Base-by-base conservation (phyloP, 2,329 filamentous ascomycete species). In the Apiospora koreana region DNA sequence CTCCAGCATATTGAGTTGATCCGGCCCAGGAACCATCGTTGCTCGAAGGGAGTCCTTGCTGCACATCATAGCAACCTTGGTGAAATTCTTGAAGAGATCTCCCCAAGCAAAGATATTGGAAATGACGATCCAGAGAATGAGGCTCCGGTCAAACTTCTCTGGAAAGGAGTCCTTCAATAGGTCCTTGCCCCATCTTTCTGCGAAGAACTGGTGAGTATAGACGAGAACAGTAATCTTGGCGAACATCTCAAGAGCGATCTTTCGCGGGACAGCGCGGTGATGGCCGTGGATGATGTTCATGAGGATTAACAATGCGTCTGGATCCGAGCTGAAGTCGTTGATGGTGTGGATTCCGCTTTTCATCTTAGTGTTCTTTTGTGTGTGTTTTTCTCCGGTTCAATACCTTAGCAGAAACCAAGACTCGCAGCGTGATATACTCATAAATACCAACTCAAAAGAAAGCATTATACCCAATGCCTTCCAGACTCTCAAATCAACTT, bases 1-100 rank as follows among this genome's bases (percentile, higher is more conserved):
- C 16, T 35, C 25, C 3, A 16, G 28, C 3, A 58, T 58, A 0
- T 16, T 28, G 18, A 58, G 50, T 1, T n/a, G n/a, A n/a, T n/a
- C n/a, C n/a, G n/a, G n/a, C n/a, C n/a, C n/a, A n/a, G n/a, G n/a
- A n/a, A n/a, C n/a, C n/a, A n/a, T 10, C 28, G 35, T 3, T 5
- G 50, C n/a, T 2, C n/a, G 50, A 12, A 58, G 2, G 9, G 50
- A 16, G 7, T 25, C 28, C 9, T 3, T 35, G 28, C 28, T 38
- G 8, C 9, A 1, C 54, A 3, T 38, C 0, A 62, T 38, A n/a
- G 31, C 54, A 12, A 6, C 3, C 4, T 1, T n/a, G 18, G 28
- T 23, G 28, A 38, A 5, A 1, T 2, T 0, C 3, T 7, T 9
- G 21, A n/a, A 38, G 1, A 38, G 2, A 6, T 8, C 3, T n/a